Conservation (phyloP, 148 eudicot genomes). For the Silene latifolia region DNA sequence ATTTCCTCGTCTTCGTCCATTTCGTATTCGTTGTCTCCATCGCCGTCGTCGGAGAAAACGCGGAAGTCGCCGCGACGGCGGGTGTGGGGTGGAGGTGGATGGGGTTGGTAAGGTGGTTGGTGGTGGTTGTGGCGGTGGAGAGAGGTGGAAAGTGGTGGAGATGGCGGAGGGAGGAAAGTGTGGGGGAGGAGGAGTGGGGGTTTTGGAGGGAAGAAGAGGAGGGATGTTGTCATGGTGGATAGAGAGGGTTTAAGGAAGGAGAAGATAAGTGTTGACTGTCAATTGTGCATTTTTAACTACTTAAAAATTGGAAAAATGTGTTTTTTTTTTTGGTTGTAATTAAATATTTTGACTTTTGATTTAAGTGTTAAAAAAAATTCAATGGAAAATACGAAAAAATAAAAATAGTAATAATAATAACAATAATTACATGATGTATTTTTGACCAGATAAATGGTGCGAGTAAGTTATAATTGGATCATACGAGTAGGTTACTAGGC, state of each 20-base stretch:
- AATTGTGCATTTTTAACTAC: too few species aligned
- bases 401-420: too few species aligned
- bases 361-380: too few species aligned
- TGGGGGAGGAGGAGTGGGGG: slow-evolving; percentile 13
- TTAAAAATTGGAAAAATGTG: too few species aligned
- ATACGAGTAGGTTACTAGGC: too few species aligned
- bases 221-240: slow-evolving; percentile 21
- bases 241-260: slow-evolving; percentile 22
- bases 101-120: slow-evolving; percentile 9
- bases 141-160: slow-evolving; percentile 23
- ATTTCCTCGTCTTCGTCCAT: slow-evolving; percentile 74
- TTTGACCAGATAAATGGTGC: too few species aligned
- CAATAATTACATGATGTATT: too few species aligned
- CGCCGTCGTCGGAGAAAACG: slow-evolving; percentile 59
- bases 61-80: slow-evolving; percentile 38
- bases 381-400: too few species aligned
- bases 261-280: slow-evolving; percentile 3
- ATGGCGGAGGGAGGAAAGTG: slow-evolving; percentile 21
- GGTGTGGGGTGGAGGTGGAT: slow-evolving; percentile 1
- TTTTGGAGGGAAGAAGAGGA: slow-evolving; percentile 35
- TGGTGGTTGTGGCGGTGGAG: background rate
- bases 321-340: too few species aligned
- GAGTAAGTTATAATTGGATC: too few species aligned
- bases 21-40: slow-evolving; percentile 59
- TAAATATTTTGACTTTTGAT: too few species aligned